These are phyloP conservation scores for Phytophthora niederhauseri DNA, from an alignment of 352 stramenopile species.

Conservation along the genomic window DNA sequence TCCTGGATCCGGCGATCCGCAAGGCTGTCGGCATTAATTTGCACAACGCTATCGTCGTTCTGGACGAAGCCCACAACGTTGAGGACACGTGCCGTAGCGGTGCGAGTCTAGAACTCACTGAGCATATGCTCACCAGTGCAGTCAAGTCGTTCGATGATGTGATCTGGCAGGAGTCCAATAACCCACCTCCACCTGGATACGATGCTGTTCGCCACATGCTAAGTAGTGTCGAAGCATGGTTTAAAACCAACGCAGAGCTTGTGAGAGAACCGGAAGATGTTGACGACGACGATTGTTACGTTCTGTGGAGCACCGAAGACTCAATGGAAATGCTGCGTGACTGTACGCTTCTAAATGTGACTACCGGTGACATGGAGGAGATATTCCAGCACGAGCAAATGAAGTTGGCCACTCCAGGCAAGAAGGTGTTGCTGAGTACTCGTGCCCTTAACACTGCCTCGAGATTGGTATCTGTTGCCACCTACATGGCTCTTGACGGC, in stretches of 20 bases:
- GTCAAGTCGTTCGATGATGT: slow-evolving; percentile 67
- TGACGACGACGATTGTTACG: slow-evolving; percentile 39
- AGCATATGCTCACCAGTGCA: slow-evolving; percentile 44
- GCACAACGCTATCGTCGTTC: slow-evolving; percentile 76
- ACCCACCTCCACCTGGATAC: slow-evolving; percentile 35
- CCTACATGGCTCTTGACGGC: slow-evolving; percentile 75
- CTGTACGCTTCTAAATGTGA: slow-evolving; percentile 27
- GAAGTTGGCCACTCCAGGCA: slow-evolving; percentile 22
- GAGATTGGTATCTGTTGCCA: slow-evolving; percentile 60
- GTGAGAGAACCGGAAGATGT: slow-evolving; percentile 30
- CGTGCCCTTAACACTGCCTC: slow-evolving; percentile 62
- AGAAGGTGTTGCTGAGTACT: slow-evolving; percentile 43
- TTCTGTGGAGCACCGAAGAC: slow-evolving; percentile 69
- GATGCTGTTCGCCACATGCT: slow-evolving; percentile 49
- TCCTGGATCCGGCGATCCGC: slow-evolving; percentile 79
- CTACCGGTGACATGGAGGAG: slow-evolving; percentile 21
- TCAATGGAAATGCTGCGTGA: slow-evolving; percentile 60
- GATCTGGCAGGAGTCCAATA: slow-evolving; percentile 51
- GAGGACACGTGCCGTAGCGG: slow-evolving; percentile 78
- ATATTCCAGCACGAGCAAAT: slow-evolving; percentile 25
- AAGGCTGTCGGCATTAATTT: slow-evolving; percentile 66
- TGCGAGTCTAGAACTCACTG: slow-evolving; percentile 74
- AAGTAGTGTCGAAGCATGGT: slow-evolving; percentile 54
- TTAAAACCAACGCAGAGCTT: slow-evolving; percentile 39
- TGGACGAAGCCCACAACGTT: slow-evolving; percentile 90